Conservation (phyloP, 768 basidiomycete genomes). For the Multifurca ochricompacta region DNA sequence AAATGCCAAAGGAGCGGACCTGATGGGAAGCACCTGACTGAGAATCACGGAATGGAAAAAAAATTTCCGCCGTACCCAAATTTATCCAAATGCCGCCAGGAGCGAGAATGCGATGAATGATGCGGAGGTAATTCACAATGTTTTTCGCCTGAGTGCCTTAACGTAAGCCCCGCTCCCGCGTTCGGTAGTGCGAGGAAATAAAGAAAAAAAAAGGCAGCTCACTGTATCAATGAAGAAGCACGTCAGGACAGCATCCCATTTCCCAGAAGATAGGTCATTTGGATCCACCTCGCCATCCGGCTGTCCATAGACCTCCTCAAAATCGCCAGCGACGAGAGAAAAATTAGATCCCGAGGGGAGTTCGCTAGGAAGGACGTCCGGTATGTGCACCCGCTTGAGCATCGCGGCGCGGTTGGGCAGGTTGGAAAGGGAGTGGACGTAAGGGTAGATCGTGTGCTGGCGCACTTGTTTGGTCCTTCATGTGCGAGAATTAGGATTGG, state of each 20-base stretch:
- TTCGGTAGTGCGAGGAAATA: not conserved
- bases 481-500: not conserved
- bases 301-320: slow-evolving; percentile 81
- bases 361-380: slow-evolving; percentile 75
- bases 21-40: not conserved
- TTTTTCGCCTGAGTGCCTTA: slow-evolving; percentile 64
- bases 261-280: slow-evolving; percentile 60
- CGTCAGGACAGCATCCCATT: slow-evolving; percentile 86
- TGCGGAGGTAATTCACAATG: slow-evolving; percentile 82
- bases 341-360: slow-evolving; percentile 61
- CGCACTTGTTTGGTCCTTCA: slow-evolving; percentile 55
- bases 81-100: slow-evolving; percentile 93
- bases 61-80: slow-evolving; percentile 57
- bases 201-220: slow-evolving; percentile 21
- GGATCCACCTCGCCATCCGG: slow-evolving; percentile 35
- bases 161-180: not conserved
- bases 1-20: slow-evolving; percentile 97
- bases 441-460: slow-evolving; percentile 77
- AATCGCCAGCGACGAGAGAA: slow-evolving; percentile 88
- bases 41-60: not conserved
- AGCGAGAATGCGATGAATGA: slow-evolving; percentile 74
- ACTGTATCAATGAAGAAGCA: slow-evolving; percentile 98
- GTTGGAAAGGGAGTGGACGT: slow-evolving; percentile 90
- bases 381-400: slow-evolving; percentile 62
- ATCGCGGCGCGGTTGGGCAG: slow-evolving; percentile 49